Percentiles rank a stretch among this genome's conserved stretches.
Evolutionary conservation across 306 rosid genomes (phyloP).

Genomic region (Potentilla sterilis): DNA sequence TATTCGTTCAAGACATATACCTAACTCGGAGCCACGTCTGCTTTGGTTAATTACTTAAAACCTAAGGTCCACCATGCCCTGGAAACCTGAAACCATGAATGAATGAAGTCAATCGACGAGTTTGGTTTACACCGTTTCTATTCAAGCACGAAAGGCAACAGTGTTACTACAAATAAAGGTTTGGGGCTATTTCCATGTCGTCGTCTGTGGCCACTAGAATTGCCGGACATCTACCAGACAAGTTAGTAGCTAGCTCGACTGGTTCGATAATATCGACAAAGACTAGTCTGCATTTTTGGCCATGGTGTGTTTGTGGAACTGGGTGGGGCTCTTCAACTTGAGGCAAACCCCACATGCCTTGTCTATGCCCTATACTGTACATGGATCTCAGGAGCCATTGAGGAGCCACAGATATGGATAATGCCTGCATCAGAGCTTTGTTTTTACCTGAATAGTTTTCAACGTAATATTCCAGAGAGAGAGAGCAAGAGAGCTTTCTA

Average conservation of each 20-base stretch:
- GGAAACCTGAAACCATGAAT: not conserved
- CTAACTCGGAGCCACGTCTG: not conserved
- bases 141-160: not conserved
- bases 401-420: not conserved
- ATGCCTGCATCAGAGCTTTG: not conserved
- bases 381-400: not conserved
- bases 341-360: constrained; percentile 20
- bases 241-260: constrained; percentile 22
- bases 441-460: not conserved
- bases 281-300: constrained; percentile 30
- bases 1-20: not conserved
- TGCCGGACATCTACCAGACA: constrained; percentile 60
- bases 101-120: not conserved
- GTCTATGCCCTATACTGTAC: not conserved
- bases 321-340: not conserved
- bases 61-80: not conserved
- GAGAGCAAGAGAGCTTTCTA: not conserved
- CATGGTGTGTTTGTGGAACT: constrained; percentile 3
- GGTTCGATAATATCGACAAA: constrained; percentile 20
- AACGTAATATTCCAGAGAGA: not conserved
- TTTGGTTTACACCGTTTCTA: not conserved
- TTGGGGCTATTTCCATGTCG: not conserved
- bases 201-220: constrained; percentile 32
- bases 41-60: not conserved
- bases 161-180: not conserved